These are phyloP conservation scores for Talaromyces albobiverticillius DNA, from an alignment of 2,329 filamentous ascomycete genomes.

Conservation along the genomic window DNA sequence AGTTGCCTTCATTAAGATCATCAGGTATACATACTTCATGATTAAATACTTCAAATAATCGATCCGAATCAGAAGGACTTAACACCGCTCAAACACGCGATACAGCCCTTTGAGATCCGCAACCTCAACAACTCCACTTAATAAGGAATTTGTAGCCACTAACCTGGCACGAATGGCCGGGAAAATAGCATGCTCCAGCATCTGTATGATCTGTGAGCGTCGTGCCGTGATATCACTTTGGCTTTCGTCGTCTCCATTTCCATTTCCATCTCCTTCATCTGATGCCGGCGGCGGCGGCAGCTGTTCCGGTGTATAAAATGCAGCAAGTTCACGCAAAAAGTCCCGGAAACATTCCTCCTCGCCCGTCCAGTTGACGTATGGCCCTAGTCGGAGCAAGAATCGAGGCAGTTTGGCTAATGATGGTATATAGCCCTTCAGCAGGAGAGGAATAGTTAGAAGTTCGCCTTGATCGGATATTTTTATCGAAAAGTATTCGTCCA, in stretches of 20 bases:
- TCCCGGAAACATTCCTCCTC: slow-evolving; percentile 83
- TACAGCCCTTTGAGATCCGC: slow-evolving; percentile 92
- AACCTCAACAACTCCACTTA: slow-evolving; percentile 78
- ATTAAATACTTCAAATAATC: too few relatives aligned
- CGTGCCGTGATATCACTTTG: slow-evolving; percentile 49
- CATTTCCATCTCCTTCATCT: slow-evolving; percentile 29
- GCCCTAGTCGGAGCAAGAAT: slow-evolving; percentile 84
- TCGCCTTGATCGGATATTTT: slow-evolving; percentile 76
- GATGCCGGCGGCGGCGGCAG: slow-evolving; percentile 53
- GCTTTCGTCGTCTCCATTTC: slow-evolving; percentile 51
- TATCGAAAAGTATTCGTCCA: slow-evolving; percentile 87
- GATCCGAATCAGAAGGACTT: slow-evolving; percentile 25
- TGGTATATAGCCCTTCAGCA: slow-evolving; percentile 86
- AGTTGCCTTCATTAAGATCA: too few relatives aligned
- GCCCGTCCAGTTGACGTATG: slow-evolving; percentile 79
- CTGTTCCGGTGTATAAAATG: slow-evolving; percentile 86
- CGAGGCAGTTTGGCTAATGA: slow-evolving; percentile 80
- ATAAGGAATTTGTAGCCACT: slow-evolving; percentile 74
- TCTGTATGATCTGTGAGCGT: slow-evolving; percentile 66
- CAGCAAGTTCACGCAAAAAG: slow-evolving; percentile 81
- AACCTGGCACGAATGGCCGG: slow-evolving; percentile 81
- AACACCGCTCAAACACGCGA: slow-evolving; percentile 92
- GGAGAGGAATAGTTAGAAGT: slow-evolving; percentile 73
- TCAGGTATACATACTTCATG: too few relatives aligned
- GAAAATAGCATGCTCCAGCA: slow-evolving; percentile 83